Evolutionary conservation across 441 rosid species (phyloP).

Genomic region (Adansonia gregorii): DNA sequence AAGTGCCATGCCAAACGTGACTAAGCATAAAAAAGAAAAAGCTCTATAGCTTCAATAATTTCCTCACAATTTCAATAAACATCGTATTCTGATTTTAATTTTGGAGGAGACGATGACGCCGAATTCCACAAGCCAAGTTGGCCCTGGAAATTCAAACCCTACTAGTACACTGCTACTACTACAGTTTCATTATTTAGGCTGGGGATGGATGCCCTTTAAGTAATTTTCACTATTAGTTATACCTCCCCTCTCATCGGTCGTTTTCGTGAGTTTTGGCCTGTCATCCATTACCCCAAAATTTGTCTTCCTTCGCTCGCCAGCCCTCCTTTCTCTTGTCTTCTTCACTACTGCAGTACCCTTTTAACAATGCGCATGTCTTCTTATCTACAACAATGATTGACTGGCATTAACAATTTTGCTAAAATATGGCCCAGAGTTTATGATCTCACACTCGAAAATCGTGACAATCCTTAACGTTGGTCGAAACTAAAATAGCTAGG

Average conservation of each 20-base stretch:
- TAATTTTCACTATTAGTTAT: background rate
- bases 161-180: too few relatives aligned
- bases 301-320: background rate
- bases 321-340: constrained; percentile 12
- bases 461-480: background rate
- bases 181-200: background rate
- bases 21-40: too few relatives aligned
- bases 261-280: constrained; percentile 20
- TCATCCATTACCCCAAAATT: constrained; percentile 24
- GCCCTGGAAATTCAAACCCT: background rate
- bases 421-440: background rate
- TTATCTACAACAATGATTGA: background rate
- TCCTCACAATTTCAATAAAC: background rate
- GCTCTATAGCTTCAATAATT: background rate
- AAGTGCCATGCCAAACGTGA: background rate
- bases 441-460: constrained; percentile 11
- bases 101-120: background rate
- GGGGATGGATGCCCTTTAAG: background rate
- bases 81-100: background rate
- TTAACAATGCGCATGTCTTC: background rate
- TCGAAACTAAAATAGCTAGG: background rate
- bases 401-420: background rate
- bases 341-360: background rate
- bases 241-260: background rate
- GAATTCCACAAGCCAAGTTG: background rate